Base-by-base conservation (phyloP, 2,329 filamentous ascomycete genomes). In the Grosmannia clavigera region DNA sequence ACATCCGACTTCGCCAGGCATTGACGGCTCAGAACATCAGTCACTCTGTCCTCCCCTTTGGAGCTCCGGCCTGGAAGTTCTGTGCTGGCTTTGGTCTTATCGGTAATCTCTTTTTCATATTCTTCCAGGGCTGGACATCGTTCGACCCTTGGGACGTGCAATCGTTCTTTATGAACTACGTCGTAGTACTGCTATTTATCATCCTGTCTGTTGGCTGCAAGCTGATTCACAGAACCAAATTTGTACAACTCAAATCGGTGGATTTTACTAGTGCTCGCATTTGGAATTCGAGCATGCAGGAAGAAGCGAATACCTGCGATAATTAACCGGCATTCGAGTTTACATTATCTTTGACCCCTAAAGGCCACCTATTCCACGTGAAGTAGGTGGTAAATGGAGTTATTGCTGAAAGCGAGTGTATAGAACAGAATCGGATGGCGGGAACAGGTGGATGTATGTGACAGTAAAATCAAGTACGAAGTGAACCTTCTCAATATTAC, bases 111-210 rank as follows among this genome's bases (percentile, higher is more conserved):
- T 56, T 56, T 14, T 56, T 56, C 54, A 43, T 56, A n/a, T 38
- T 56, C 35, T 56, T 56, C 54, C 54, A 56, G 54, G 54, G 54
- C 10, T 56, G 54, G 54, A 56, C 54, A 5, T 38, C 54, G 9
- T 56, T 56, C 43, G 54, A 33, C 5, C 54, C 54, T 2, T 56
- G 54, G 54, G 54, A 56, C 19, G 54, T 56, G 31, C 11, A 43
- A 14, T 27, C 31, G 16, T 56, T 56, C 33, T 40, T 56, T 16
- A 56, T 56, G 54, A 56, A 56, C 35, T 56, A 56, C n/a, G 33
- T 56, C 22, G 33, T 56, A n/a, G 35, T 56, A 9, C 33, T 56
- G 19, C 31, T 56, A 3, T 56, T 56, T 10, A 14, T 56, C 31
- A 40, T 56, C 31, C 35, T 56, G 1, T 10, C 54, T 12, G n/a